Percentiles rank a stretch among this genome's conserved stretches.
phyloP scores from a whole-genome alignment of 129 eudicot genomes.

The Scalesia atractyloides region DNA sequence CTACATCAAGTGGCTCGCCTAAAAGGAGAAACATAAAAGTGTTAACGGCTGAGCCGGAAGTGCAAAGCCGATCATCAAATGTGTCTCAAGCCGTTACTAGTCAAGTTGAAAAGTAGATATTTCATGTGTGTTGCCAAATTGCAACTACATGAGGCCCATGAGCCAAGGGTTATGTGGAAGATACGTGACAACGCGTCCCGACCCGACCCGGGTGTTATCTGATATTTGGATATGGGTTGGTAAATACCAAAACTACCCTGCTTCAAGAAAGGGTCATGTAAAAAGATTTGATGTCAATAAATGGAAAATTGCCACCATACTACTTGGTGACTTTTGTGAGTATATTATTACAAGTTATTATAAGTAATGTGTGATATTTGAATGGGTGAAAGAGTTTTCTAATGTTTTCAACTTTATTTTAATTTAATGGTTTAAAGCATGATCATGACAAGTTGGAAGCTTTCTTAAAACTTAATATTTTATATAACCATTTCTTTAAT shows the following conservation, averaged over 20 bases:
- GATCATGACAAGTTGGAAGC: not conserved
- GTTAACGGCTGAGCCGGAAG: constrained; percentile 45
- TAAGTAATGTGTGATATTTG: constrained; percentile 6
- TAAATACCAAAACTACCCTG: constrained; percentile 24
- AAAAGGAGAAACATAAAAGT: constrained; percentile 49
- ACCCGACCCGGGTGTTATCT: constrained; percentile 4
- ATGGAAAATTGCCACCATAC: constrained; percentile 17
- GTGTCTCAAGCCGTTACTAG: constrained; percentile 35
- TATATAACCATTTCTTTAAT: no score
- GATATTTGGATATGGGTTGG: not conserved
- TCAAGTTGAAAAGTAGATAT: constrained; percentile 24
- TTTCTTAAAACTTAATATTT: not conserved
- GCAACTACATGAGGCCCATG: constrained; percentile 19
- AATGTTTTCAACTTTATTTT: not conserved
- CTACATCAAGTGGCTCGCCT: constrained; percentile 53
- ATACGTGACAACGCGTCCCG: not conserved
- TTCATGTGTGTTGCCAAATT: constrained; percentile 6
- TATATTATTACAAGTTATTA: not conserved
- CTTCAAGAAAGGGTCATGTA: constrained; percentile 9
- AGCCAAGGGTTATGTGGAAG: not conserved
- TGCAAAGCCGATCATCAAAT: constrained; percentile 54
- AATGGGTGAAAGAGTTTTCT: not conserved
- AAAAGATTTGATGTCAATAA: constrained; percentile 15
- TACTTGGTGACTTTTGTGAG: not conserved
- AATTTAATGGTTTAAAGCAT: not conserved